phyloP scores from a whole-genome alignment of 495 filamentous ascomycete species.

The Viridothelium virens region DNA sequence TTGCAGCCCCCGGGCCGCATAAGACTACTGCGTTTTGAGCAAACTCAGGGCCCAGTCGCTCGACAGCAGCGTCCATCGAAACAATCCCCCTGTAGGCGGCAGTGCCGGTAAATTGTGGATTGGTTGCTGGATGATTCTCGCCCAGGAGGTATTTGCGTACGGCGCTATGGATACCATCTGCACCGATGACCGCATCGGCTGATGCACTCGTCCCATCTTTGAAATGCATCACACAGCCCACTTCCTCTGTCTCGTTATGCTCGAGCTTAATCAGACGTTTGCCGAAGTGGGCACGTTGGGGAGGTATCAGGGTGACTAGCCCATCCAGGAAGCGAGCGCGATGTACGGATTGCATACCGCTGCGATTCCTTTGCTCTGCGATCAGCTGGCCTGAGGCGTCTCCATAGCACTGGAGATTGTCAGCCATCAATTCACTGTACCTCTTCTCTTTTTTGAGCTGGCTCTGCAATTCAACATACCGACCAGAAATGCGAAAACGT shows the following conservation, averaged over 20 bases:
- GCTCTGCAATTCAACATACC: neutral
- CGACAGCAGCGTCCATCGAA: constrained; percentile 5
- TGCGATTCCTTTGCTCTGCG: neutral
- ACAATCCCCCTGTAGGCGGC: neutral
- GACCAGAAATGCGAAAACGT: neutral
- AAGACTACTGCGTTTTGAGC: neutral
- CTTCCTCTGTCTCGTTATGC: neutral
- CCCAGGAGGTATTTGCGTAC: constrained; percentile 14
- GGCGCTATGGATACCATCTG: constrained; percentile 21
- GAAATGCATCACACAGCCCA: constrained; percentile 1
- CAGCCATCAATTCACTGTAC: neutral
- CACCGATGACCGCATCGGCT: constrained; percentile 24
- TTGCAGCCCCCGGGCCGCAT: constrained; percentile 5
- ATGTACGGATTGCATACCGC: constrained; percentile 1
- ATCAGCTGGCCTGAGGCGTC: neutral
- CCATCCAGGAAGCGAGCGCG: constrained; percentile 3
- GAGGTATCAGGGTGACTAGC: neutral
- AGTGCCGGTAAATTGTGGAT: constrained; percentile 12
- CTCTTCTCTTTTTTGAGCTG: too few species aligned
- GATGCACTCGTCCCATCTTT: constrained; percentile 31
- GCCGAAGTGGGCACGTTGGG: constrained; percentile 3
- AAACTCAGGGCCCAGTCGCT: constrained; percentile 2
- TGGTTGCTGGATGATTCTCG: constrained; percentile 7
- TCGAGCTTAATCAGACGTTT: constrained; percentile 6
- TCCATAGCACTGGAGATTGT: neutral